Evolutionary conservation across 2,329 filamentous ascomycete species (phyloP), one percentile per base, ranked within the genome.

Genomic region (Colletotrichum chlorophyti): DNA sequence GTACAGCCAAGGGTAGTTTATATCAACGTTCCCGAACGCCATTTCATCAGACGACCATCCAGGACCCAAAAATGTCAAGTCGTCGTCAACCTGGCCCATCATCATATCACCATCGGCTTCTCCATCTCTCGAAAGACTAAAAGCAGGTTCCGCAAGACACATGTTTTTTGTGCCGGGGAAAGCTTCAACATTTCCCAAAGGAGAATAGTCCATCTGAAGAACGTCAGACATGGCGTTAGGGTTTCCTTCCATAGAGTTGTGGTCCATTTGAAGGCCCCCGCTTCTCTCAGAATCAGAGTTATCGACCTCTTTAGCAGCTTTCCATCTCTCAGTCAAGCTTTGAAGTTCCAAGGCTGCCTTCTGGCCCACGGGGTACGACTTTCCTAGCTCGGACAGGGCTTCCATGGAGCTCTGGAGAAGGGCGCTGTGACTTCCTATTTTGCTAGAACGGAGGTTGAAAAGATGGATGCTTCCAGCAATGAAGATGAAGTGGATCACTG

Each of bases 391-490:
- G 5, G 35, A 37, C 2, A 59, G 19, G 1, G 42, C 23, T 11
- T 49, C 55, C n/a, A 26, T 10, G 4, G 41, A 54, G 29, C 35
- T 21, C n/a, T 43, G 55, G 2, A 59, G 50, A 12, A 43, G 50
- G 8, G 3, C 11, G 2, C 37, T 24, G 17, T 59, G 50, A 5
- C 15, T 27, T 6, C 19, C 34, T 6, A 17, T 12, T 6, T 26
- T 29, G 1, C 26, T 31, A 12, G 17, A 8, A 11, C 17, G 51
- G 4, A 43, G 15, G 4, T 29, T 32, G 0, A 35, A 24, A 9
- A 60, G 51, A 14, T 60, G 51, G 8, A 57, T 45, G 6, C 50
- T 60, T 2, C 57, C 51, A 3, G 51, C 43, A 7, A 60, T 37
- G 17, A 60, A 60, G 3, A 60, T 8, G 32, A 50, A 50, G 21